Percentiles rank a stretch among this genome's conserved stretches.
Evolutionary conservation across 805 yeast species (phyloP).

Genomic region (Saccharomyces kudriavzevii): DNA sequence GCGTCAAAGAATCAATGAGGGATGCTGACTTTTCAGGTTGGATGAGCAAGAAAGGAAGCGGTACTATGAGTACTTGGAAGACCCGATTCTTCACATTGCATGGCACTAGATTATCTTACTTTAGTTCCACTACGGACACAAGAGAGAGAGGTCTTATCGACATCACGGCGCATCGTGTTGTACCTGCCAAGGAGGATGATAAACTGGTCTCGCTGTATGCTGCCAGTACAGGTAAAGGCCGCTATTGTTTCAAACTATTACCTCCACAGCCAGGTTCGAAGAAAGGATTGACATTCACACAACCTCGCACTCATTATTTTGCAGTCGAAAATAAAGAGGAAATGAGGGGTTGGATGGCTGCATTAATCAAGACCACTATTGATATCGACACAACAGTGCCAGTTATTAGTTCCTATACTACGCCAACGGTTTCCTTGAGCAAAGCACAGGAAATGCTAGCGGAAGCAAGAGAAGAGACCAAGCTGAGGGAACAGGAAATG

Average conservation of each 20-base stretch:
- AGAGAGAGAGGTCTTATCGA: slow-evolving; percentile 90
- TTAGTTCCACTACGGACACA: slow-evolving; percentile 65
- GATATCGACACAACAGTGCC: slow-evolving; percentile 92
- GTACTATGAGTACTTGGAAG: slow-evolving; percentile 86
- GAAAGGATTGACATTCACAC: slow-evolving; percentile 92
- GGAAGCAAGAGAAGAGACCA: slow-evolving; percentile 71
- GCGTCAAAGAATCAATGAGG: slow-evolving; percentile 71
- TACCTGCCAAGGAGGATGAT: slow-evolving; percentile 79
- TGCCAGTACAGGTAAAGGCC: slow-evolving; percentile 88
- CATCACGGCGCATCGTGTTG: slow-evolving; percentile 86
- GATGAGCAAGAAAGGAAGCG: slow-evolving; percentile 89
- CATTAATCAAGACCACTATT: slow-evolving; percentile 89
- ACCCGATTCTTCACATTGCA: slow-evolving; percentile 76
- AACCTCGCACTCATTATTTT: slow-evolving; percentile 90
- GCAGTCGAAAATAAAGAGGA: slow-evolving; percentile 89
- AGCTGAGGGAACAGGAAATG: slow-evolving; percentile 42
- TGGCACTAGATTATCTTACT: slow-evolving; percentile 88
- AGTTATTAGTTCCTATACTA: slow-evolving; percentile 81
- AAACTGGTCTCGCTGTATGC: slow-evolving; percentile 81
- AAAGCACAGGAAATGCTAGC: slow-evolving; percentile 82
- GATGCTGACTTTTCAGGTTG: slow-evolving; percentile 80
- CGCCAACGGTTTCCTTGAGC: slow-evolving; percentile 87
- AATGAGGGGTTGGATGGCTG: slow-evolving; percentile 92
- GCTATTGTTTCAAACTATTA: slow-evolving; percentile 80
- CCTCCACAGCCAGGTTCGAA: slow-evolving; percentile 98